Evolutionary conservation across 225 moss, liverwort and hornwort genomes (phyloP).

Genomic region (Physcomitrellopsis africana): DNA sequence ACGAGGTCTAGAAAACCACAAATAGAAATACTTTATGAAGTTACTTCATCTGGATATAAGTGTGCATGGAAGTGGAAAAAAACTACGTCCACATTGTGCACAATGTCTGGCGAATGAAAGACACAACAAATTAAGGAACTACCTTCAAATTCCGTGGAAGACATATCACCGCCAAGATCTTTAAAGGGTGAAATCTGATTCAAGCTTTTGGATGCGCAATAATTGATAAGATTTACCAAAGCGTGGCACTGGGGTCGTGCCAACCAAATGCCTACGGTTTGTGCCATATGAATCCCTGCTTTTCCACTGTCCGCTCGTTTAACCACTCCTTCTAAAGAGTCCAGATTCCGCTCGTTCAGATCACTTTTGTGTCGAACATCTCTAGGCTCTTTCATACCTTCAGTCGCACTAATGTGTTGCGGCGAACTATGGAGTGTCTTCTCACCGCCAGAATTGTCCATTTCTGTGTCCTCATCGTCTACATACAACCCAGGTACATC

Average conservation of each 20-base stretch:
- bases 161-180: slow-evolving; percentile 23
- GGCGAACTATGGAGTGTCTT: slow-evolving; percentile 28
- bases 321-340: slow-evolving; percentile 52
- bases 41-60: background rate
- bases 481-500: slow-evolving; percentile 13
- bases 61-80: background rate
- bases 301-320: slow-evolving; percentile 71
- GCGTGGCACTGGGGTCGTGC: slow-evolving; percentile 56
- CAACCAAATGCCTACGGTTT: slow-evolving; percentile 71
- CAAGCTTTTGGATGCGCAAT: slow-evolving; percentile 76
- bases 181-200: slow-evolving; percentile 59
- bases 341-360: slow-evolving; percentile 31
- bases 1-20: background rate
- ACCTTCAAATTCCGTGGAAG: slow-evolving; percentile 27
- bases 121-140: slow-evolving; percentile 5
- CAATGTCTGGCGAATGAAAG: slow-evolving; percentile 9
- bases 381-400: slow-evolving; percentile 48
- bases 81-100: background rate
- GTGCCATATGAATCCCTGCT: slow-evolving; percentile 75
- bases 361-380: slow-evolving; percentile 32
- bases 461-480: slow-evolving; percentile 55
- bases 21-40: background rate
- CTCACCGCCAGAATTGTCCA: slow-evolving; percentile 37
- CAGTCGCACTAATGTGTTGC: slow-evolving; percentile 22
- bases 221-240: slow-evolving; percentile 75